phyloP scores from a whole-genome alignment of 2,329 filamentous ascomycete genomes.

The Fusarium haematococcum region DNA sequence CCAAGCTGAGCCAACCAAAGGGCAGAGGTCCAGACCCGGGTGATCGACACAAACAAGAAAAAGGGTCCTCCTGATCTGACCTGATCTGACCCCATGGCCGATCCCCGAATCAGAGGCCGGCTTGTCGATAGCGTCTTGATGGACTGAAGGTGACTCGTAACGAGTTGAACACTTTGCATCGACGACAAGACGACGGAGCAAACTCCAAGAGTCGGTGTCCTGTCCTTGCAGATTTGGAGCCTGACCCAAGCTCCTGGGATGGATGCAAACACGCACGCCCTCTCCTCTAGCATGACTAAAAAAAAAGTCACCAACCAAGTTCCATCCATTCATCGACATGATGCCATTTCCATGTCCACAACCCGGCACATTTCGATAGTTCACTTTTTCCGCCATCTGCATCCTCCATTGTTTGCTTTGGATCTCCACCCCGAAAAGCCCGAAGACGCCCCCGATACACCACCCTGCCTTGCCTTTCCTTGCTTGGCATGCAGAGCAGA shows the following conservation, averaged over 20 bases:
- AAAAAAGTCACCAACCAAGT: not conserved
- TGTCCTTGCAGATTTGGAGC: conserved; percentile 7
- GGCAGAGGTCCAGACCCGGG: conserved; percentile 11
- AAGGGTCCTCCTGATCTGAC: conserved; percentile 37
- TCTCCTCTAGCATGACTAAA: not conserved
- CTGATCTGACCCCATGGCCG: conserved; percentile 28
- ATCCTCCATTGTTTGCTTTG: conserved; percentile 7
- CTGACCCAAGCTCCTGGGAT: conserved; percentile 6
- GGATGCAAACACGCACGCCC: not conserved
- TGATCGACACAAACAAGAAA: conserved; percentile 38
- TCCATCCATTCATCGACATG: conserved; percentile 16
- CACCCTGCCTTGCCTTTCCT: not conserved
- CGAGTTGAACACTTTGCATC: conserved; percentile 3
- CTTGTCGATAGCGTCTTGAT: conserved; percentile 15
- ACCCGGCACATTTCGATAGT: conserved; percentile 21
- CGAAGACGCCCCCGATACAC: conserved; percentile 1
- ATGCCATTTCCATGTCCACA: conserved; percentile 30
- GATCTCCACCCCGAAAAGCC: conserved; percentile 5
- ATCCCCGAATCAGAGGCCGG: conserved; percentile 17
- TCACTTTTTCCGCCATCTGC: not conserved
- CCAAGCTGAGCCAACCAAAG: conserved; percentile 22
- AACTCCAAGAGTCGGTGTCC: not conserved
- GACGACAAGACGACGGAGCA: not conserved
- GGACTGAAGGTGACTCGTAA: conserved; percentile 2
- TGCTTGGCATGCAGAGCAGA: conserved; percentile 6